These are phyloP conservation scores for Arthrinium phaeospermum DNA, from an alignment of 2,329 filamentous ascomycete species.

Conservation along the genomic window DNA sequence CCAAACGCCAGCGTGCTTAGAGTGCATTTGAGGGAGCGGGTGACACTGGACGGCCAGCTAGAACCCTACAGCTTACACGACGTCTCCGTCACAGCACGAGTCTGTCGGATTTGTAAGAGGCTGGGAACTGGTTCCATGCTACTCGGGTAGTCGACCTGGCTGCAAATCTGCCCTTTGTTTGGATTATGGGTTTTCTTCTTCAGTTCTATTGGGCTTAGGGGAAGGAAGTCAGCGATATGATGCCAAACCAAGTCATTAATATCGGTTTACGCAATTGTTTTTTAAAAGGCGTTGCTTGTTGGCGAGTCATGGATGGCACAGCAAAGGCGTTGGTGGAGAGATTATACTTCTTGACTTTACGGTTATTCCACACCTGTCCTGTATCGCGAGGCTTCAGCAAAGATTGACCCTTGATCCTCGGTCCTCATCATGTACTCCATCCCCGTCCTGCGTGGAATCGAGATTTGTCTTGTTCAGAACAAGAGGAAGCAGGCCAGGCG, in stretches of 20 bases:
- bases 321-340: constrained; percentile 20
- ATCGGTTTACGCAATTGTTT: background rate
- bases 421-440: constrained; percentile 6
- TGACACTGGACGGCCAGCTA: background rate
- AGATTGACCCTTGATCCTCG: constrained; percentile 14
- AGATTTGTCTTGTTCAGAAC: constrained; percentile 2
- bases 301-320: constrained; percentile 17
- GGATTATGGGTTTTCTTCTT: constrained; percentile 8
- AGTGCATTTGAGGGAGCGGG: constrained; percentile 24
- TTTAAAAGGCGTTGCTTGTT: constrained; percentile 10
- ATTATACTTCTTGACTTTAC: constrained; percentile 7
- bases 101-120: background rate
- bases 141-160: background rate
- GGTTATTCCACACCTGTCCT: background rate
- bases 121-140: background rate
- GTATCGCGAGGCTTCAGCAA: constrained; percentile 8
- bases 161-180: constrained; percentile 12
- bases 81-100: background rate
- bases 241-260: constrained; percentile 16
- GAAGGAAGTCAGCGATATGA: constrained; percentile 6
- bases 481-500: constrained; percentile 5
- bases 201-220: constrained; percentile 17
- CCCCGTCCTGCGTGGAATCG: background rate
- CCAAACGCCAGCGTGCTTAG: constrained; percentile 41
- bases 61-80: background rate